Base-by-base conservation (phyloP, 306 rosid species). In the Alnus glutinosa region DNA sequence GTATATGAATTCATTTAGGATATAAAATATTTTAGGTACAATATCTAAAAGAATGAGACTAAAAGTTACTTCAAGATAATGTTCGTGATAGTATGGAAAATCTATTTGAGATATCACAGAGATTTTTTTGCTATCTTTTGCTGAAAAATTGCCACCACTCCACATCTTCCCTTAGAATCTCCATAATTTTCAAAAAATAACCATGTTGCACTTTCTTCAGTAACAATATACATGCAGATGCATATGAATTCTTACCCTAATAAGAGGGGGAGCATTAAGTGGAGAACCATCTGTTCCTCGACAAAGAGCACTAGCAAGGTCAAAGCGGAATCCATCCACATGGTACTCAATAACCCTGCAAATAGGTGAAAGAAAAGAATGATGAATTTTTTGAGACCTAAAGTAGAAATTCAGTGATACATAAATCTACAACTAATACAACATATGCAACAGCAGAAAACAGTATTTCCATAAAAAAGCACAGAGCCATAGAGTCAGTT, bases 291-390 rank as follows among this genome's bases (percentile, higher is more conserved):
- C 90, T 30, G 86, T 23, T 85, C 98, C 97, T 77, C 99, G 97
- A 86, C 99, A 95, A 75, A 95, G 90, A 76, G 75, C 89, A 88
- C 98, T 92, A 7, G 99, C 86, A 75, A 95, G 99, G 85, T 95
- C 99, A 91, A 95, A 95, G 85, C 98, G 88, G 87, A 95, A 95
- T 73, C 98, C 98, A 86, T 95, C 97, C 75, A 93, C 96, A 54
- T 95, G 99, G 88, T 93, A 95, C 73, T 95, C 99, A 62, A 85
- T 83, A 44, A 89, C 99, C 99, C 98, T 93, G 75, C 77, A 88
- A 84, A 78, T 62, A 51, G 61, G 75, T 68, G 72, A 73, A 70
- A 55, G 50, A 39, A 37, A 32, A 84, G 55, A 11, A 86, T 67
- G 16, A 67, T 28, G 19, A 36, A 52, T 6, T 18, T 6, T 18